Percentiles rank a stretch among this genome's conserved stretches.
Conservation (phyloP, 768 basidiomycete genomes). For the Phanerochaete carnosa region DNA sequence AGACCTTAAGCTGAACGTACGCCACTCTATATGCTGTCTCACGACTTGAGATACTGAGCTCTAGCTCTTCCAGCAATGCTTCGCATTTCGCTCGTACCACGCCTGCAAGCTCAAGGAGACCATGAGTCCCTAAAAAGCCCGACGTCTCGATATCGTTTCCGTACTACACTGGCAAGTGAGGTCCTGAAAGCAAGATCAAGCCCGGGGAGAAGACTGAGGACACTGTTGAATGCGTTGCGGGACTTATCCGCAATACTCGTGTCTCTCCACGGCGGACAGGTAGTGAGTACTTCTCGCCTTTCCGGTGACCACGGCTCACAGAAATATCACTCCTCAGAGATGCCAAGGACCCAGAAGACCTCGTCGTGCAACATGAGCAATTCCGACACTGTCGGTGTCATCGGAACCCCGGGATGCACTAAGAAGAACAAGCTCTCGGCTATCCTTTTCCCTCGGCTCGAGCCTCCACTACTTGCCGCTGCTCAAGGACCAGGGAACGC, state of each 20-base stretch:
- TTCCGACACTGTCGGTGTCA: constrained; percentile 97
- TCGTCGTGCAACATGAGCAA: constrained; percentile 70
- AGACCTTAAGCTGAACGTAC: constrained; percentile 87
- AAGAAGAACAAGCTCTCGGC: constrained; percentile 96
- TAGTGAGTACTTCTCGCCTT: constrained; percentile 47
- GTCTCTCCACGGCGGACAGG: constrained; percentile 81
- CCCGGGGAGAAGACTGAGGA: constrained; percentile 64
- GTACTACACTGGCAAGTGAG: constrained; percentile 71
- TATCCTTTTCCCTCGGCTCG: constrained; percentile 87
- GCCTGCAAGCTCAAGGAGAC: constrained; percentile 84
- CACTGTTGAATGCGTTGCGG: constrained; percentile 68
- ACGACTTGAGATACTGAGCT: not conserved
- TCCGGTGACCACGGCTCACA: not conserved
- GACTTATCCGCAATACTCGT: constrained; percentile 89
- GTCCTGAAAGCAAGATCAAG: constrained; percentile 64
- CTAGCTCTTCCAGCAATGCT: constrained; percentile 81
- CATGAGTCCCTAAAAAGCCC: constrained; percentile 96
- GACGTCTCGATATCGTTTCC: constrained; percentile 76
- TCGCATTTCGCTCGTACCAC: constrained; percentile 85
- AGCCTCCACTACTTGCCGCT: constrained; percentile 96
- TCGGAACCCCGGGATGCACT: constrained; percentile 85
- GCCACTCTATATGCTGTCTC: constrained; percentile 26
- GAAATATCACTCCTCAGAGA: constrained; percentile 43
- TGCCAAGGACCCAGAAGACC: constrained; percentile 57
- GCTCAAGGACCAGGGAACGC: constrained; percentile 94